These are phyloP conservation scores for Didymella glomerata DNA, from an alignment of 2,329 filamentous ascomycete genomes.

Conservation along the genomic window DNA sequence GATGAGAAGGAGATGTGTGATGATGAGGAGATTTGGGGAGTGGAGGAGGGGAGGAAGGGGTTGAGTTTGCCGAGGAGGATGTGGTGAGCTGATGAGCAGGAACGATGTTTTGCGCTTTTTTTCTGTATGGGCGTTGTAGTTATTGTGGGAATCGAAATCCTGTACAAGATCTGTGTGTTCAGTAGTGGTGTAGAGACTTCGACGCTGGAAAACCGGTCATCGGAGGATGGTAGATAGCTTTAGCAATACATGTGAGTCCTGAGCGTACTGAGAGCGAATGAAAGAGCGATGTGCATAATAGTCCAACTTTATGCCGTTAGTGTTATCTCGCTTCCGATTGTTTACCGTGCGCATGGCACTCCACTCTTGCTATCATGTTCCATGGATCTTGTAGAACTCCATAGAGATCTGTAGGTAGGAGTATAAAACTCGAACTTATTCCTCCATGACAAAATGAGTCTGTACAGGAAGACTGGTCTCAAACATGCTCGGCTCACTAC, in stretches of 20 bases:
- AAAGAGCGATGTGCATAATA: background rate
- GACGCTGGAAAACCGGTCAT: background rate
- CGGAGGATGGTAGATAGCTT: background rate
- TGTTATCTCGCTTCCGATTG: conserved; percentile 10
- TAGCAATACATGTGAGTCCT: conserved; percentile 8
- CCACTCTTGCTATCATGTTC: conserved; percentile 2
- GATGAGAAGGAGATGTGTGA: conserved; percentile 35
- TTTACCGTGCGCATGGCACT: conserved; percentile 1
- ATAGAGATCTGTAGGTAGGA: too few species aligned
- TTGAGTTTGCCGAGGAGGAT: conserved; percentile 34
- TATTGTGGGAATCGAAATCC: too few species aligned
- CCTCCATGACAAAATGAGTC: background rate
- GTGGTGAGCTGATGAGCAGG: conserved; percentile 18
- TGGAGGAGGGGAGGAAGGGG: conserved; percentile 29
- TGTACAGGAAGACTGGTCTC: background rate
- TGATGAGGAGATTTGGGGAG: conserved; percentile 24
- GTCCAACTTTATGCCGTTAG: conserved; percentile 1
- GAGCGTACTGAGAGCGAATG: background rate
- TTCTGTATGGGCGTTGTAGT: too few species aligned
- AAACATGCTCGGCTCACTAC: conserved; percentile 4
- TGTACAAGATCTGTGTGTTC: too few species aligned
- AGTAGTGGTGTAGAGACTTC: background rate
- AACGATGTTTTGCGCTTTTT: too few species aligned
- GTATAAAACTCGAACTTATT: background rate
- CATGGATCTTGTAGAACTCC: background rate